phyloP scores from a whole-genome alignment of 441 rosid genomes.

The Manihot esculenta region DNA sequence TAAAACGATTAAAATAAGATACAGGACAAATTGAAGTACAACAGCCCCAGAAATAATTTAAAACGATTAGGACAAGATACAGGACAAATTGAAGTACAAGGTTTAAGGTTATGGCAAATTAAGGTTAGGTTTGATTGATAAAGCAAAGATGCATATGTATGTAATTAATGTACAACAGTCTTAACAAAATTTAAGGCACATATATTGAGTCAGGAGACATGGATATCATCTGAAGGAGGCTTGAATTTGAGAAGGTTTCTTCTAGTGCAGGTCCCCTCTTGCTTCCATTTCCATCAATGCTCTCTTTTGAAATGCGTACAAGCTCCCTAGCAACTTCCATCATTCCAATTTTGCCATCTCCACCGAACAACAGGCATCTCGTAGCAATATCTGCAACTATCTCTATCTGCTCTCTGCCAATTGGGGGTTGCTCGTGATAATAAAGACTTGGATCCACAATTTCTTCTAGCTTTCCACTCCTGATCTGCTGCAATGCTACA shows the following conservation, averaged over 20 bases:
- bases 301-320: conserved; percentile 46
- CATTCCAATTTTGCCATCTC: conserved; percentile 74
- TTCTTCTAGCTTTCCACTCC: conserved; percentile 63
- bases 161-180: no score
- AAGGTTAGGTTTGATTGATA: no score
- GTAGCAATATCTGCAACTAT: conserved; percentile 71
- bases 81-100: no score
- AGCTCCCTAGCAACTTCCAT: conserved; percentile 72
- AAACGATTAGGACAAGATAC: no score
- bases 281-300: conserved; percentile 42
- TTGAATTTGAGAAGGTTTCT: conserved; percentile 86
- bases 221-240: conserved; percentile 87
- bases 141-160: no score
- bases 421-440: conserved; percentile 58
- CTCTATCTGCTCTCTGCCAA: conserved; percentile 57
- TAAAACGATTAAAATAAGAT: no score
- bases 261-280: conserved; percentile 59
- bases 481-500: conserved; percentile 48
- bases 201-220: conserved; percentile 76
- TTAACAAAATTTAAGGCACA: conserved; percentile 26
- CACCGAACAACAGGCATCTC: conserved; percentile 67
- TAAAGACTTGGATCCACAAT: conserved; percentile 62
- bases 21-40: no score
- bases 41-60: no score
- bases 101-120: no score